phyloP scores from a whole-genome alignment of 768 basidiomycete genomes.

The Glaciozyma martinii region DNA sequence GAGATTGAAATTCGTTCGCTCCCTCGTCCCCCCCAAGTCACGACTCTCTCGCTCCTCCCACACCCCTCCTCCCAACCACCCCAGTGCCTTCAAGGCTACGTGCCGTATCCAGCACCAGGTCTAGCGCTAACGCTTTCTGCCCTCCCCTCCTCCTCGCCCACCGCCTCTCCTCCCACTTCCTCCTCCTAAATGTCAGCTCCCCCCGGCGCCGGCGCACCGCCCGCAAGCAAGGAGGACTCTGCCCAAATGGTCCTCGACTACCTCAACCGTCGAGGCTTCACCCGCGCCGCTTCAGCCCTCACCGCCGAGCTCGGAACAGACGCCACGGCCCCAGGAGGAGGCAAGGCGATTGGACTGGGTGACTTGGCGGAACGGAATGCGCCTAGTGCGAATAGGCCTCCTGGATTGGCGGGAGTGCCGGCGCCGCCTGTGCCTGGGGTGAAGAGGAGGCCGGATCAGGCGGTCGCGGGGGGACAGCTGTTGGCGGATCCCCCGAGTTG shows the following conservation, averaged over 20 bases:
- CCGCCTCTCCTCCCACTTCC: not conserved
- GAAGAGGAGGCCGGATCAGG: conserved; percentile 21
- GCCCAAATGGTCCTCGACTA: conserved; percentile 28
- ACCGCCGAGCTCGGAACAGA: conserved; percentile 19
- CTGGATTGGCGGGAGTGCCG: not conserved
- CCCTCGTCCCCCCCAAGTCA: not conserved
- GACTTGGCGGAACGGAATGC: conserved; percentile 32
- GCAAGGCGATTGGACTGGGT: conserved; percentile 19
- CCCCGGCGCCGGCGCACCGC: not conserved
- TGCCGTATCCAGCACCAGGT: not conserved
- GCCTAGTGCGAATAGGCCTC: conserved; percentile 2
- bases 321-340: not conserved
- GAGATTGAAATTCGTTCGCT: not conserved
- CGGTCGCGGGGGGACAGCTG: conserved; percentile 24
- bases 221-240: conserved; percentile 10
- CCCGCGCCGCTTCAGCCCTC: conserved; percentile 24
- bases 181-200: conserved; percentile 9
- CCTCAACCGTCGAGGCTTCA: conserved; percentile 27
- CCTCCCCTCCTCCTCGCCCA: not conserved
- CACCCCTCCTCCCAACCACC: no score
- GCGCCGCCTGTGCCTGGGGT: not conserved
- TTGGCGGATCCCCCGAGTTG: conserved; percentile 27
- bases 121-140: not conserved
- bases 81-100: no score
- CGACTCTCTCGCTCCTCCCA: no score